Conservation (phyloP, 140 eudicot species). For the Artemisia princeps region DNA sequence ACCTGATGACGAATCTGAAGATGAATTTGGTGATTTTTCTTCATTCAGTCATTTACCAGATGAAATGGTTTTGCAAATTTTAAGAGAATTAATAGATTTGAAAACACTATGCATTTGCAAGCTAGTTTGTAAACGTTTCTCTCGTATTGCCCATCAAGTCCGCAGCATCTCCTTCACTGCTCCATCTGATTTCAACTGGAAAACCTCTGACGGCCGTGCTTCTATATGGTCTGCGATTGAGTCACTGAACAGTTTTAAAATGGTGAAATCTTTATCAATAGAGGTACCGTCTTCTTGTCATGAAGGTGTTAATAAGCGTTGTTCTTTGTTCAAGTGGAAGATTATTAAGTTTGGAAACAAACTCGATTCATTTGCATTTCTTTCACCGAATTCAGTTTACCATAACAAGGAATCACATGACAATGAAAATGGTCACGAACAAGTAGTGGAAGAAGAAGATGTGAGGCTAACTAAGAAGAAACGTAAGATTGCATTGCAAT, state of each 20-base stretch:
- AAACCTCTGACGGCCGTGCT: too few species aligned
- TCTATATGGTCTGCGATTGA: neutral
- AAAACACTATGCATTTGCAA: neutral
- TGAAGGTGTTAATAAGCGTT: neutral
- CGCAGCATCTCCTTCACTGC: neutral
- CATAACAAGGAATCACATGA: neutral
- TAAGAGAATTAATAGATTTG: neutral
- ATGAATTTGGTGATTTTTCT: neutral
- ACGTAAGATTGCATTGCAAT: neutral
- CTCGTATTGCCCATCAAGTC: neutral
- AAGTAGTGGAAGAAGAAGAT: neutral
- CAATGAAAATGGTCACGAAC: neutral
- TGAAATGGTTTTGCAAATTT: neutral
- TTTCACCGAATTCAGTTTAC: neutral
- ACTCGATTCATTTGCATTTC: neutral
- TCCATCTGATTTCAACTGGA: too few species aligned
- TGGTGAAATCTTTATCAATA: neutral
- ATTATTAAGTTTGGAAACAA: constrained; percentile 2
- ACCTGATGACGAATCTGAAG: too few species aligned
- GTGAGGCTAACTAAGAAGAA: too few species aligned
- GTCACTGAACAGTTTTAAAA: neutral
- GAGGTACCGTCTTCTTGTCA: neutral
- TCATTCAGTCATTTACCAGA: neutral
- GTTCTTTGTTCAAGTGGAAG: neutral
- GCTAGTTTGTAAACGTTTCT: neutral